Evolutionary conservation across 2,329 filamentous ascomycete genomes (phyloP).

Genomic region (Parafenestella ontariensis): DNA sequence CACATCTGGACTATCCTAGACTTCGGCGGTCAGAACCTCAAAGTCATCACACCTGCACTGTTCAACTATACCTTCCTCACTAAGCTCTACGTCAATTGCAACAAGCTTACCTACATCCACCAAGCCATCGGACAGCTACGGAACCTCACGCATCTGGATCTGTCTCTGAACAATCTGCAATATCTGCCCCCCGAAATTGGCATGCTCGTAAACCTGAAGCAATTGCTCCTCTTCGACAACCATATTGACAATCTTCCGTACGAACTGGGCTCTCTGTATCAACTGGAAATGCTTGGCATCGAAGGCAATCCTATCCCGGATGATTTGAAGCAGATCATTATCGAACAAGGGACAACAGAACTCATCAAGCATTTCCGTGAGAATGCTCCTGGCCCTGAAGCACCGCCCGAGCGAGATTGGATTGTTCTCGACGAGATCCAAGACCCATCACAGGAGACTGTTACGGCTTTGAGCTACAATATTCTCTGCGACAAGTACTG

Average conservation of each 20-base stretch:
- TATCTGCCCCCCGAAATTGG: slow-evolving; percentile 89
- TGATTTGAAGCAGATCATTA: slow-evolving; percentile 78
- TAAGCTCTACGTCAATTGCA: slow-evolving; percentile 92
- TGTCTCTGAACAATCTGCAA: slow-evolving; percentile 85
- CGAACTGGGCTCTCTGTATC: slow-evolving; percentile 87
- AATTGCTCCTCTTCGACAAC: slow-evolving; percentile 89
- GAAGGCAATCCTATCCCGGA: slow-evolving; percentile 87
- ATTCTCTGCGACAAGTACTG: slow-evolving; percentile 94
- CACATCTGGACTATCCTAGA: slow-evolving; percentile 95
- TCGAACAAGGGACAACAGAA: slow-evolving; percentile 85
- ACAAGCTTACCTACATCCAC: slow-evolving; percentile 84
- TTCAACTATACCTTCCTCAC: slow-evolving; percentile 89
- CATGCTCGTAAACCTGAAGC: slow-evolving; percentile 93
- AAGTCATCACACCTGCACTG: slow-evolving; percentile 77
- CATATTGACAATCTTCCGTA: slow-evolving; percentile 80
- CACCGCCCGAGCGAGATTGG: slow-evolving; percentile 77
- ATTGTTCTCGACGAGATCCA: slow-evolving; percentile 71
- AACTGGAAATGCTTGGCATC: slow-evolving; percentile 87
- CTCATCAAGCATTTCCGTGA: slow-evolving; percentile 85
- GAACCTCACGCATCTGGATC: slow-evolving; percentile 81
- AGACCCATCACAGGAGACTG: slow-evolving; percentile 64
- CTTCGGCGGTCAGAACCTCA: slow-evolving; percentile 92
- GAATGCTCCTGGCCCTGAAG: slow-evolving; percentile 78
- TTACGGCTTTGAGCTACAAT: slow-evolving; percentile 93
- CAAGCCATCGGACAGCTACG: slow-evolving; percentile 81